Conservation (phyloP, 192 early-diverging fungal species). For the Spizellomyces sp. region DNA sequence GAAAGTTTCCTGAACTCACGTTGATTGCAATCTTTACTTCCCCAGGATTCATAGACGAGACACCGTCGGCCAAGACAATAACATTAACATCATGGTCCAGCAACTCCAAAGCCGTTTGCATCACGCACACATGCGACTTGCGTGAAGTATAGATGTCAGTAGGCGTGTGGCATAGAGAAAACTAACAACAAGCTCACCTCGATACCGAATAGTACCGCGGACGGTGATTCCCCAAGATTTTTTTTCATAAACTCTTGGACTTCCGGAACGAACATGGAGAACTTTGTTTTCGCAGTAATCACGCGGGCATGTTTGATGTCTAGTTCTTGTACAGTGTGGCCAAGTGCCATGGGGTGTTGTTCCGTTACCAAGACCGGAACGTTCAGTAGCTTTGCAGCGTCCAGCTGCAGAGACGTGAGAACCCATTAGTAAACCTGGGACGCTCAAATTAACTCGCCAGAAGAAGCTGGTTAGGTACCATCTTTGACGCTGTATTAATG, state of each 20-base stretch:
- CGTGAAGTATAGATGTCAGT: conserved; percentile 18
- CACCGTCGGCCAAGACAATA: conserved; percentile 89
- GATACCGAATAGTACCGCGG: conserved; percentile 87
- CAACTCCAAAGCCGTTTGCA: conserved; percentile 93
- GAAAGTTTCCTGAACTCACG: neutral
- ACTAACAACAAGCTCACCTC: conserved; percentile 42
- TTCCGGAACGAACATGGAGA: conserved; percentile 81
- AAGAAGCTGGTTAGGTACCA: conserved; percentile 54
- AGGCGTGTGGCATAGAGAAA: too few species aligned
- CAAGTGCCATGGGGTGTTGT: conserved; percentile 78
- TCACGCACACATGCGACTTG: conserved; percentile 87
- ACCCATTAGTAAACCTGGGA: neutral
- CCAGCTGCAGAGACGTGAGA: conserved; percentile 47
- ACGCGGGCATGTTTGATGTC: conserved; percentile 64
- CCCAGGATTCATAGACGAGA: conserved; percentile 79
- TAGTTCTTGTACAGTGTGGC: conserved; percentile 76
- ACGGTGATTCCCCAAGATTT: conserved; percentile 49
- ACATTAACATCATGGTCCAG: conserved; percentile 76
- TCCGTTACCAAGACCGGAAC: conserved; percentile 91
- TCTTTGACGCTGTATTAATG: conserved; percentile 82
- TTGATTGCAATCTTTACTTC: conserved; percentile 82
- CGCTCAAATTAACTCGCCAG: too few species aligned
- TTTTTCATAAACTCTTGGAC: conserved; percentile 58
- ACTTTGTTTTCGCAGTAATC: conserved; percentile 78
- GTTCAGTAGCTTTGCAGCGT: conserved; percentile 70